Percentiles rank a stretch among this genome's conserved stretches.
phyloP scores from a whole-genome alignment of 2,329 filamentous ascomycete species.

The Achaetomium macrosporum region DNA sequence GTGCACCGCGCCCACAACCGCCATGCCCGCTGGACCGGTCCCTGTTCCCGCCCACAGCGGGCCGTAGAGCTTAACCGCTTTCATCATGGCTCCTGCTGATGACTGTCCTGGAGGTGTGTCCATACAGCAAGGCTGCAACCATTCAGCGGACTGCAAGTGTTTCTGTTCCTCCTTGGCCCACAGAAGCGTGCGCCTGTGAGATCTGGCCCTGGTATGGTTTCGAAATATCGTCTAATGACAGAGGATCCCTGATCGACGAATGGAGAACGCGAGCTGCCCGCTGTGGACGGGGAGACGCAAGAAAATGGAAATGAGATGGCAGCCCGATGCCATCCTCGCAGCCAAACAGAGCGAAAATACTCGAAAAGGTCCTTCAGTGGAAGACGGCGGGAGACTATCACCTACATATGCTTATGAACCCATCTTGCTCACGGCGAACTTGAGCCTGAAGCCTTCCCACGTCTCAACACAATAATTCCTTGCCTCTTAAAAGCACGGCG shows the following conservation, averaged over 20 bases:
- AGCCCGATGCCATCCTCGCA: conserved; percentile 15
- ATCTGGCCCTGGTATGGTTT: conserved; percentile 16
- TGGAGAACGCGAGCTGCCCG: conserved; percentile 15
- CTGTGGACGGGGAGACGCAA: conserved; percentile 12
- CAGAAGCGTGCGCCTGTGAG: conserved; percentile 6
- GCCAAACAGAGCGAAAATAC: conserved; percentile 18
- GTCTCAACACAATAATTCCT: conserved; percentile 6
- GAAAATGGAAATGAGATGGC: conserved; percentile 7
- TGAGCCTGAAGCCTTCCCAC: conserved; percentile 21
- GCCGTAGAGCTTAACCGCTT: conserved; percentile 31
- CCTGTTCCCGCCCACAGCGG: conserved; percentile 19
- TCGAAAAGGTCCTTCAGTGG: conserved; percentile 8
- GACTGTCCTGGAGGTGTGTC: not conserved
- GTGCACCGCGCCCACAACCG: conserved; percentile 23
- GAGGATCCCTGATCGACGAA: conserved; percentile 20
- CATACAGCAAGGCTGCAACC: conserved; percentile 9
- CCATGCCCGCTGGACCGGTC: conserved; percentile 17
- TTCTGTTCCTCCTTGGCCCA: not conserved
- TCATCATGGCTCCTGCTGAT: conserved; percentile 30
- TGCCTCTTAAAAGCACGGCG: conserved; percentile 37
- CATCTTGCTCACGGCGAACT: conserved; percentile 9
- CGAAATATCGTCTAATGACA: conserved; percentile 24
- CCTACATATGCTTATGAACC: conserved; percentile 22
- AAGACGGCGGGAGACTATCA: conserved; percentile 21
- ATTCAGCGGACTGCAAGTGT: conserved; percentile 15